Evolutionary conservation across 352 stramenopile species (phyloP).

Genomic region (Globisporangium sylvaticum): DNA sequence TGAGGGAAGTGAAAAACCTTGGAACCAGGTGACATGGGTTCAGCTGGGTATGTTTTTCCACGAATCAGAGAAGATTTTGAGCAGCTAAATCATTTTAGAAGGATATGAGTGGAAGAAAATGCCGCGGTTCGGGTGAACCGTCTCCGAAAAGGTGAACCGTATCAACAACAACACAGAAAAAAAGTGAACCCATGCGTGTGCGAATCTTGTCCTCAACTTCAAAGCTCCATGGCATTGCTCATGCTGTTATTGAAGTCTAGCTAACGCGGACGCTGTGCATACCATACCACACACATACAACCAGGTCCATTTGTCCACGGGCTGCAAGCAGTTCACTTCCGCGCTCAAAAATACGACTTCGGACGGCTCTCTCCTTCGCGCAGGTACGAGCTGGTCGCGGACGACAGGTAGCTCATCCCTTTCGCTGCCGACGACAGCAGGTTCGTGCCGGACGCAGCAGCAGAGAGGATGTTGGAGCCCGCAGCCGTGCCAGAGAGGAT

Average conservation of each 20-base stretch:
- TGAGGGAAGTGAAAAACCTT: not conserved
- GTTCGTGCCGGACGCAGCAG: constrained; percentile 55
- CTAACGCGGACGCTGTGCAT: not conserved
- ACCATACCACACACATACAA: not conserved
- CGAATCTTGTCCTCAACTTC: not conserved
- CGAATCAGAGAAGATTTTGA: not conserved
- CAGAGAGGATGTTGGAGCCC: constrained; percentile 63
- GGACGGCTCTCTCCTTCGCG: constrained; percentile 38
- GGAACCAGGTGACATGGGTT: not conserved
- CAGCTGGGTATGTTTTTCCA: not conserved
- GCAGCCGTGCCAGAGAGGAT: constrained; percentile 57
- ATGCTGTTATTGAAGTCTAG: not conserved
- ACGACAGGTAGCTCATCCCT: constrained; percentile 79
- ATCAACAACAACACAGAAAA: not conserved
- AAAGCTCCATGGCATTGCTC: not conserved
- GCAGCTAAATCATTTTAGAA: not conserved
- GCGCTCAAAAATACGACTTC: constrained; percentile 59
- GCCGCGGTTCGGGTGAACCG: not conserved
- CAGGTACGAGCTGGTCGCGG: constrained; percentile 65
- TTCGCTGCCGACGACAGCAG: constrained; percentile 70
- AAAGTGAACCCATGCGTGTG: not conserved
- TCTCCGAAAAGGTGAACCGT: not conserved
- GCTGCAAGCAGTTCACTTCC: not conserved
- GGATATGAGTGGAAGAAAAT: not conserved
- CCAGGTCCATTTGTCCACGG: not conserved